Percentiles rank a stretch among this genome's conserved stretches.
Evolutionary conservation across 495 filamentous ascomycete genomes (phyloP).

Genomic region (Neurospora sp.): DNA sequence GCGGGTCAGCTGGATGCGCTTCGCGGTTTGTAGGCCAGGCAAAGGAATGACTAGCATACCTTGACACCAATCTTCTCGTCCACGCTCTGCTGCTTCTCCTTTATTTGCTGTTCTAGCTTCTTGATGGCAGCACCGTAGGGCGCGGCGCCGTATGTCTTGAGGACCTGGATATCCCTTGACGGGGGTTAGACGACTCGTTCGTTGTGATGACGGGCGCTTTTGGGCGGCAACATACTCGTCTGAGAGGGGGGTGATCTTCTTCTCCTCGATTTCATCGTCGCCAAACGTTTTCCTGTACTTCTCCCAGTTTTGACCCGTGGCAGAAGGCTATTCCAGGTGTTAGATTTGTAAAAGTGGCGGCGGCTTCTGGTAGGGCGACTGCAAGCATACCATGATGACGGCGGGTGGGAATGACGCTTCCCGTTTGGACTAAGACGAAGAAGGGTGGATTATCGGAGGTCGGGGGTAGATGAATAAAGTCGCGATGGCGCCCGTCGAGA

Average conservation of each 20-base stretch:
- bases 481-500: not conserved
- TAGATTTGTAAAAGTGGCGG: conserved; percentile 4
- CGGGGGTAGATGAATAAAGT: not conserved
- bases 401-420: not conserved
- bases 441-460: not conserved
- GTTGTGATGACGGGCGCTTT: conserved; percentile 10
- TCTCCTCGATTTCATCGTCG: conserved; percentile 94
- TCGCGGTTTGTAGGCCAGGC: not conserved
- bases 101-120: conserved; percentile 96
- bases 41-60: conserved; percentile 13
- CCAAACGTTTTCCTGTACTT: conserved; percentile 95
- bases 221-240: conserved; percentile 64
- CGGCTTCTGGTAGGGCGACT: not conserved
- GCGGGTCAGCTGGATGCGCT: not conserved
- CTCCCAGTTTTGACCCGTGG: conserved; percentile 90
- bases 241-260: conserved; percentile 94
- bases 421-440: not conserved
- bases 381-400: conserved; percentile 17
- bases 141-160: conserved; percentile 97
- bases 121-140: conserved; percentile 88
- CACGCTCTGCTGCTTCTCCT: conserved; percentile 89
- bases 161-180: conserved; percentile 88
- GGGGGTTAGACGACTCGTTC: conserved; percentile 21
- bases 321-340: conserved; percentile 55
- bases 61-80: conserved; percentile 90